These are phyloP conservation scores for Pythium pyrilobum DNA, from an alignment of 352 stramenopile genomes.

Conservation along the genomic window DNA sequence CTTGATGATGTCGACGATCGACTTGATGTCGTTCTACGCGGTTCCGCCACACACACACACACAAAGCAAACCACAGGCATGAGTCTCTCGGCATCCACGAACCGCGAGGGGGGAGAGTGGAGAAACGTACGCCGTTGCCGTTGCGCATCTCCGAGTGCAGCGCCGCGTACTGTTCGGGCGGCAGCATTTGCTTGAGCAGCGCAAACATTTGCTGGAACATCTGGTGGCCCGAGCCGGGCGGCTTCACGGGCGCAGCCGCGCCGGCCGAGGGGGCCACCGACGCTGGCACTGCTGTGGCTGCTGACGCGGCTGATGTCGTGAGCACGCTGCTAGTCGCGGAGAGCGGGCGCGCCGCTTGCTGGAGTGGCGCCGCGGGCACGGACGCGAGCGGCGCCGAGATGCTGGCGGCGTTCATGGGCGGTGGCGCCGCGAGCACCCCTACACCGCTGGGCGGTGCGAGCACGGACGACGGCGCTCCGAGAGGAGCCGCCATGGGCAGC, in stretches of 20 bases:
- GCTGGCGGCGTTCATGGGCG: slow-evolving; percentile 10
- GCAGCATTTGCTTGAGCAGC: slow-evolving; percentile 77
- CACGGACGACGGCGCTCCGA: slow-evolving; percentile 3
- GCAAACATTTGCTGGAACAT: slow-evolving; percentile 88
- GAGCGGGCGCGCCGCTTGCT: not conserved
- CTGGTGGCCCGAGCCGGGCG: slow-evolving; percentile 64
- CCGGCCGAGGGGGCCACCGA: not conserved
- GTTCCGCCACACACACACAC: not conserved
- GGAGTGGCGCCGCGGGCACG: slow-evolving; percentile 18
- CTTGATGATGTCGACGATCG: slow-evolving; percentile 87
- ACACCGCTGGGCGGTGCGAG: slow-evolving; percentile 1
- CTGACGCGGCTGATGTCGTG: no score
- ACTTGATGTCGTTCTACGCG: slow-evolving; percentile 78
- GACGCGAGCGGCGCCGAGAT: slow-evolving; percentile 10
- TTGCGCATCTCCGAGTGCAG: slow-evolving; percentile 82
- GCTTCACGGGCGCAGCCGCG: slow-evolving; percentile 21
- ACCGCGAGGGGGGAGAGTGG: no score
- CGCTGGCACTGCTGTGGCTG: not conserved
- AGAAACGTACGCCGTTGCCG: slow-evolving; percentile 61
- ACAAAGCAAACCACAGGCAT: not conserved
- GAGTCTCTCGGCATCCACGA: not conserved
- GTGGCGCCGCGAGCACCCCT: slow-evolving; percentile 3
- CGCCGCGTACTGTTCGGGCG: slow-evolving; percentile 72
- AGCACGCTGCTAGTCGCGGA: not conserved
- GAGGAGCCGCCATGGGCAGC: slow-evolving; percentile 11